Evolutionary conservation across 345 rosid genomes (phyloP).

Genomic region (Murraya koenigii): DNA sequence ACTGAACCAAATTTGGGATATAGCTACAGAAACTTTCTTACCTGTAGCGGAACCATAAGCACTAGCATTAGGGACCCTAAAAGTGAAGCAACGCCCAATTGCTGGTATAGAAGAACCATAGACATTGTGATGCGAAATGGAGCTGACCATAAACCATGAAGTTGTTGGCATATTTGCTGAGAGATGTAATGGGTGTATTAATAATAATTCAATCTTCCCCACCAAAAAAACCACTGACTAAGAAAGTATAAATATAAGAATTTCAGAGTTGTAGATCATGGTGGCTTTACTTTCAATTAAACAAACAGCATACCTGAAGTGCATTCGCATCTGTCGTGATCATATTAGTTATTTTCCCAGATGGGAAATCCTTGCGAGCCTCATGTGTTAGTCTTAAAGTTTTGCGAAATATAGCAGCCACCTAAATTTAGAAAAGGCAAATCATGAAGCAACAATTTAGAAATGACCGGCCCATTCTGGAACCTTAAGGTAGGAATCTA

Average conservation of each 20-base stretch:
- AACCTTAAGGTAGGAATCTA: not conserved
- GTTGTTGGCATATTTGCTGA: constrained; percentile 85
- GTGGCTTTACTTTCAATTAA: not conserved
- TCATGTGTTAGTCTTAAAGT: constrained; percentile 83
- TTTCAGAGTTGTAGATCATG: not conserved
- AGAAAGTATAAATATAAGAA: not conserved
- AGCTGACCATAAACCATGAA: constrained; percentile 93
- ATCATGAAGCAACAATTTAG: constrained; percentile 5
- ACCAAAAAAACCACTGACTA: too few species aligned
- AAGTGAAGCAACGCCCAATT: constrained; percentile 87
- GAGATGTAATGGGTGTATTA: constrained; percentile 16
- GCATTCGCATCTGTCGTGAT: constrained; percentile 93
- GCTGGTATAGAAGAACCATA: constrained; percentile 85
- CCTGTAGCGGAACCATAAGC: constrained; percentile 84
- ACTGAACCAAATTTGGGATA: not conserved
- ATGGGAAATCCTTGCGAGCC: constrained; percentile 73
- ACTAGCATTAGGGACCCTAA: constrained; percentile 77
- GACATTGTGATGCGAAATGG: constrained; percentile 83
- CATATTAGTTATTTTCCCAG: constrained; percentile 93
- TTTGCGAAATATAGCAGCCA: constrained; percentile 92
- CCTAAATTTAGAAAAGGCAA: constrained; percentile 36
- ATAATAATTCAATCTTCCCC: not conserved
- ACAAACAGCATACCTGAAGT: constrained; percentile 57
- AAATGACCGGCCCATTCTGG: constrained; percentile 4
- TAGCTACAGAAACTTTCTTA: constrained; percentile 15